A percentile compares a stretch with the other conserved stretches of the same genome.
Evolutionary conservation across 495 filamentous ascomycete genomes (phyloP).

Genomic region (Glutinoglossum americanum): DNA sequence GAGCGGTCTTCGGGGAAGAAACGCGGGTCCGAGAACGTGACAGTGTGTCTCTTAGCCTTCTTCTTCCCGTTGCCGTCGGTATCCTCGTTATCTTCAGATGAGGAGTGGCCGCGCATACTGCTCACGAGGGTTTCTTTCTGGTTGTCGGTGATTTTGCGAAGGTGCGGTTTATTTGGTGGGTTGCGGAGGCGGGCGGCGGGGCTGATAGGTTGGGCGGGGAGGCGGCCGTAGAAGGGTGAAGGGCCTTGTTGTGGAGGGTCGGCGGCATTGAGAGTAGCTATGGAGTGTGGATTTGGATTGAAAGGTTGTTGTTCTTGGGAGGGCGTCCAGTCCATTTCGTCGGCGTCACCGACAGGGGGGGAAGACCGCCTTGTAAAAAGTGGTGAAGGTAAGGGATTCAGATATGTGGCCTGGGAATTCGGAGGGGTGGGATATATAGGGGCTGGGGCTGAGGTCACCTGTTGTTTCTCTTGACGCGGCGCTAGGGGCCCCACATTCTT

Average conservation of each 20-base stretch:
- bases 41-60: conserved; percentile 11
- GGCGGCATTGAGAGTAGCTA: conserved; percentile 16
- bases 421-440: background rate
- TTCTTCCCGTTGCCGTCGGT: conserved; percentile 2
- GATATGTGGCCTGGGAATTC: background rate
- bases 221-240: conserved; percentile 35
- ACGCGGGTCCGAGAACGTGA: conserved; percentile 25
- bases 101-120: conserved; percentile 12
- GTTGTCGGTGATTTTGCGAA: conserved; percentile 9
- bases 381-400: too few relatives aligned
- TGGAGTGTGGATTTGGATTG: conserved; percentile 26
- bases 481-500: background rate
- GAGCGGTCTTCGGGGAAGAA: conserved; percentile 28
- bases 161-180: conserved; percentile 27
- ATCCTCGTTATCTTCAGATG: background rate
- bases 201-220: conserved; percentile 42
- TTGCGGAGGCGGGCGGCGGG: conserved; percentile 43
- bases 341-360: conserved; percentile 17
- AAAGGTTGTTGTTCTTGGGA: conserved; percentile 18
- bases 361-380: conserved; percentile 14
- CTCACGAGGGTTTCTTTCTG: conserved; percentile 15
- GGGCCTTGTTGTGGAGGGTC: conserved; percentile 15
- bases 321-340: conserved; percentile 73
- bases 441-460: background rate
- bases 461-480: background rate